A percentile compares a stretch with the other conserved stretches of the same genome.
These are phyloP conservation scores for Homolaphlyctis polyrhiza DNA, from an alignment of 371 early-diverging fungal species.

Conservation along the genomic window DNA sequence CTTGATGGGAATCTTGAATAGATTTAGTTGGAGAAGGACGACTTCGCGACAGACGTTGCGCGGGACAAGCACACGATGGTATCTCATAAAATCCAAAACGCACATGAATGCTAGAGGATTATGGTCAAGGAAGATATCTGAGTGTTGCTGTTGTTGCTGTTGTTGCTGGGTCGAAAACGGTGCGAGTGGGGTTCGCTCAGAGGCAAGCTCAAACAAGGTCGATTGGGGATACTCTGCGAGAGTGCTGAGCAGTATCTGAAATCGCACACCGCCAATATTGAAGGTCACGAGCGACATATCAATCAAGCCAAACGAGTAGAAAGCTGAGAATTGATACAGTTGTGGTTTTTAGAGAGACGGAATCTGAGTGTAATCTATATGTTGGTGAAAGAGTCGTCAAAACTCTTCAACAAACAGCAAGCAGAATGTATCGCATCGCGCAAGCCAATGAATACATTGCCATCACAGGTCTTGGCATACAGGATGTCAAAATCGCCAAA, in stretches of 20 bases:
- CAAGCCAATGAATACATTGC: conserved; percentile 41
- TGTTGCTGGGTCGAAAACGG: not conserved
- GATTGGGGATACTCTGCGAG: not conserved
- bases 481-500: conserved; percentile 16
- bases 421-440: too few relatives aligned
- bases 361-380: not conserved
- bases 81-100: not conserved
- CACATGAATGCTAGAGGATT: not conserved
- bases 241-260: not conserved
- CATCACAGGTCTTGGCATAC: conserved; percentile 37
- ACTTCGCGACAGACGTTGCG: not conserved
- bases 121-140: not conserved
- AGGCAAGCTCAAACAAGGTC: not conserved
- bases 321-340: not conserved
- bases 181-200: too few relatives aligned
- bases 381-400: not conserved
- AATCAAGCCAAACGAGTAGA: not conserved
- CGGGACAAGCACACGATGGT: not conserved
- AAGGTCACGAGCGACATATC: not conserved
- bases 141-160: too few relatives aligned
- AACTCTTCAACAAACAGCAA: not conserved
- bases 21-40: not conserved
- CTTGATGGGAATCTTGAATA: not conserved
- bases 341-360: not conserved
- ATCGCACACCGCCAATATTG: not conserved